Conservation (phyloP, 139 green algal genomes). For the Chlamydomonas sp. region DNA sequence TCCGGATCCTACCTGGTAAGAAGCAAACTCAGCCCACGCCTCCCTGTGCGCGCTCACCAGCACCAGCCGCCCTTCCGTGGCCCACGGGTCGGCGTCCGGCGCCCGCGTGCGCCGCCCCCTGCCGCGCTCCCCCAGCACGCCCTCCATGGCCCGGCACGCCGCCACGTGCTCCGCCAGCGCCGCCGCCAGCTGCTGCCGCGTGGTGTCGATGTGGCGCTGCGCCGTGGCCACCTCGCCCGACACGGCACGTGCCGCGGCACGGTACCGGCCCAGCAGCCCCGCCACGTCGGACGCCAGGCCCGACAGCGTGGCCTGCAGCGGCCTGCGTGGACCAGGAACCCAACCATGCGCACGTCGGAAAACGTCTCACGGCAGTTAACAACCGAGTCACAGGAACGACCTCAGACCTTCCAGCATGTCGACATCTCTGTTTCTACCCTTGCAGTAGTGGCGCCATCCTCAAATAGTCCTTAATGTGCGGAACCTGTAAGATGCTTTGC, state of each 20-base stretch:
- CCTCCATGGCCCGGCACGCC: slow-evolving; percentile 27
- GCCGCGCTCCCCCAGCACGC: slow-evolving; percentile 27
- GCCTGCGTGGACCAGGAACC: not conserved
- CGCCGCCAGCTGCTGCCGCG: slow-evolving; percentile 11
- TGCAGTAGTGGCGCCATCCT: too few relatives aligned
- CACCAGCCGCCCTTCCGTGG: slow-evolving; percentile 56
- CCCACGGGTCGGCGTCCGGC: slow-evolving; percentile 73
- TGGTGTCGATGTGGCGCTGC: slow-evolving; percentile 17
- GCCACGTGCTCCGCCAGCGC: slow-evolving; percentile 25
- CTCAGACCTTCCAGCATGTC: too few relatives aligned
- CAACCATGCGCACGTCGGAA: too few relatives aligned
- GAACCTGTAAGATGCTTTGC: too few relatives aligned
- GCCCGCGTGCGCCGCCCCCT: slow-evolving; percentile 19
- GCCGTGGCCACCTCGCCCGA: not conserved
- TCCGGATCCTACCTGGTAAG: not conserved
- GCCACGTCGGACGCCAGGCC: slow-evolving; percentile 15
- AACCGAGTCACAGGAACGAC: too few relatives aligned
- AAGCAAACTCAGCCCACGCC: not conserved
- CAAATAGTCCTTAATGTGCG: too few relatives aligned
- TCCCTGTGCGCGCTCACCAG: not conserved
- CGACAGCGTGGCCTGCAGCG: slow-evolving; percentile 10
- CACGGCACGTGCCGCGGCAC: slow-evolving; percentile 6
- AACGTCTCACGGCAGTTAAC: too few relatives aligned
- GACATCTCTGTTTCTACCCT: too few relatives aligned
- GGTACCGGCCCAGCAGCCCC: slow-evolving; percentile 21